Percentiles rank a stretch among this genome's conserved stretches.
phyloP scores from a whole-genome alignment of 129 eudicot species.

The Tagetes patula region DNA sequence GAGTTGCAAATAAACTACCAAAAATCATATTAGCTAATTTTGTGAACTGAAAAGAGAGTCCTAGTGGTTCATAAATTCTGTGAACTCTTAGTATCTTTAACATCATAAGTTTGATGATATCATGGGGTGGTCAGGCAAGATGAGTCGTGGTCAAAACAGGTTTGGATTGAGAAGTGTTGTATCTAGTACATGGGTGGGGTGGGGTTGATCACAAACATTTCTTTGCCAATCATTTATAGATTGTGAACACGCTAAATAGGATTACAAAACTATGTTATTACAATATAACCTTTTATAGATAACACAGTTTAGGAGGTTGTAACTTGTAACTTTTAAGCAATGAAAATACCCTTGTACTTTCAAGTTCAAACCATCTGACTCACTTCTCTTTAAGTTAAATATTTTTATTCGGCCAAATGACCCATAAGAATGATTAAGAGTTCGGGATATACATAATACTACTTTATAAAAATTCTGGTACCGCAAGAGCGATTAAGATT shows the following conservation, averaged over 20 bases:
- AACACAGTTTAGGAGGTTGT: not conserved
- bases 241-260: not conserved
- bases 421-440: no score
- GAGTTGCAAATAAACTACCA: slow-evolving; percentile 2
- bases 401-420: not conserved
- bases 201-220: not conserved
- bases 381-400: not conserved
- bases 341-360: not conserved
- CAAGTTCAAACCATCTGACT: not conserved
- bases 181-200: not conserved
- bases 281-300: not conserved
- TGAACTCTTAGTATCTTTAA: slow-evolving; percentile 11
- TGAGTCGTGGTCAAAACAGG: not conserved
- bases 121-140: not conserved
- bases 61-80: not conserved
- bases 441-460: not conserved
- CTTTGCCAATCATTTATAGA: not conserved
- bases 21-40: slow-evolving; percentile 1
- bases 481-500: slow-evolving; percentile 10
- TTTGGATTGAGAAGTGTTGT: not conserved
- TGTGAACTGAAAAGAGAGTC: not conserved
- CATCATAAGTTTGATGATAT: slow-evolving; percentile 4
- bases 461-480: not conserved
- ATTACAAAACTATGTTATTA: not conserved
- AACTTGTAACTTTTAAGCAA: not conserved